Conservation (phyloP, 257 asterid genomes). For the Gardenia jasminoides region DNA sequence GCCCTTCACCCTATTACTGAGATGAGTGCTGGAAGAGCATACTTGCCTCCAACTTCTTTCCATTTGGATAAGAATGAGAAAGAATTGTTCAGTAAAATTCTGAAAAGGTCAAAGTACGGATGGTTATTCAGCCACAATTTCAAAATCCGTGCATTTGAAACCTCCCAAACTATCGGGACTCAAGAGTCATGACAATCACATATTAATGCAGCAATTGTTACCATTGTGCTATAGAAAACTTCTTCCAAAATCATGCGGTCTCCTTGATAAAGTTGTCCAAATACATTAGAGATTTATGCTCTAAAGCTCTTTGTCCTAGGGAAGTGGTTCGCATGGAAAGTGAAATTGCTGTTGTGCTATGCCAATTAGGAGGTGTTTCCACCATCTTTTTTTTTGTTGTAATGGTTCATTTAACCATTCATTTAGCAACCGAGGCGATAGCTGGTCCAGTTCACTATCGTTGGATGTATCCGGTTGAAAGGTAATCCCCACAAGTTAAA, state of each 20-base stretch:
- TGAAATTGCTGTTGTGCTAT: no score
- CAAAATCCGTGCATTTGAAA: no score
- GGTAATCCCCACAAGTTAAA: no score
- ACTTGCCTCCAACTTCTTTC: no score
- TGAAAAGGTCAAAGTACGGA: no score
- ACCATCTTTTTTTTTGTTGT: neutral
- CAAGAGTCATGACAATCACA: no score
- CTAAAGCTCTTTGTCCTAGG: neutral
- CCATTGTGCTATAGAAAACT: neutral
- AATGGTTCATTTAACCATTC: neutral
- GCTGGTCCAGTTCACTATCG: neutral
- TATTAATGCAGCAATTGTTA: neutral
- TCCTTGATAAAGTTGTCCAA: neutral
- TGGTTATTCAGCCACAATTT: no score
- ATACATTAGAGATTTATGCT: neutral
- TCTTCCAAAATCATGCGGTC: neutral
- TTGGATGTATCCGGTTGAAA: no score
- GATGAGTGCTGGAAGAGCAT: neutral
- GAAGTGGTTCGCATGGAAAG: no score
- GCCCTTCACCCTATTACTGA: neutral
- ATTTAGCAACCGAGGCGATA: neutral
- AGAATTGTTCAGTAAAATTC: no score
- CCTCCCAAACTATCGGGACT: no score
- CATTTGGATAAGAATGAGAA: no score
- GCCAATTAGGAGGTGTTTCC: neutral